phyloP scores from a whole-genome alignment of 2,329 filamentous ascomycete genomes.

The Corynespora cassiicola region DNA sequence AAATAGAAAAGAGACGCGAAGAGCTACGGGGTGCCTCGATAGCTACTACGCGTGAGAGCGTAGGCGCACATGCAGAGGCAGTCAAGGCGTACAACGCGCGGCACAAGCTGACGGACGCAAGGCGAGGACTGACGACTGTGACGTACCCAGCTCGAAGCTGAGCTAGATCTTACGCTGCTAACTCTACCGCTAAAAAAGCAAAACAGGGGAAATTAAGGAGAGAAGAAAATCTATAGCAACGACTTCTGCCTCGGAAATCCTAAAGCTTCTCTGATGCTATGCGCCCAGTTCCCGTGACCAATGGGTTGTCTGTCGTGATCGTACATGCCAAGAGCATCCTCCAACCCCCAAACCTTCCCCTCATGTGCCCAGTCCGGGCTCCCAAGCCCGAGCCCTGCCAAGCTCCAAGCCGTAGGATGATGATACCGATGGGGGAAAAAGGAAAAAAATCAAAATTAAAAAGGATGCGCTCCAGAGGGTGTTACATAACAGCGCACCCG shows the following conservation, averaged over 20 bases:
- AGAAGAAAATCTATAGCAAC: constrained; percentile 1
- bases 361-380: constrained; percentile 17
- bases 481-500: constrained; percentile 17
- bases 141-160: no score
- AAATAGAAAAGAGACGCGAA: constrained; percentile 5
- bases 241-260: no score
- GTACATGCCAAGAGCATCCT: constrained; percentile 25
- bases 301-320: constrained; percentile 25
- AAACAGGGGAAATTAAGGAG: constrained; percentile 2
- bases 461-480: no score
- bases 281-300: constrained; percentile 21
- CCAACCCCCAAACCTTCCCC: constrained; percentile 13
- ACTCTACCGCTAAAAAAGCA: constrained; percentile 7
- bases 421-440: no score
- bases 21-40: constrained; percentile 4
- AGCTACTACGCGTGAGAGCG: no score
- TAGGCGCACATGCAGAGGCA: no score
- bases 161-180: constrained; percentile 1
- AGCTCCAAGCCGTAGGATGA: constrained; percentile 24
- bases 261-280: constrained; percentile 21
- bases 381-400: constrained; percentile 13
- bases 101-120: no score
- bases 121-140: no score
- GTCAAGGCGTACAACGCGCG: no score
- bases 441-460: constrained; percentile 11